Conservation (phyloP, 805 yeast genomes). For the Candida krabiensis region DNA sequence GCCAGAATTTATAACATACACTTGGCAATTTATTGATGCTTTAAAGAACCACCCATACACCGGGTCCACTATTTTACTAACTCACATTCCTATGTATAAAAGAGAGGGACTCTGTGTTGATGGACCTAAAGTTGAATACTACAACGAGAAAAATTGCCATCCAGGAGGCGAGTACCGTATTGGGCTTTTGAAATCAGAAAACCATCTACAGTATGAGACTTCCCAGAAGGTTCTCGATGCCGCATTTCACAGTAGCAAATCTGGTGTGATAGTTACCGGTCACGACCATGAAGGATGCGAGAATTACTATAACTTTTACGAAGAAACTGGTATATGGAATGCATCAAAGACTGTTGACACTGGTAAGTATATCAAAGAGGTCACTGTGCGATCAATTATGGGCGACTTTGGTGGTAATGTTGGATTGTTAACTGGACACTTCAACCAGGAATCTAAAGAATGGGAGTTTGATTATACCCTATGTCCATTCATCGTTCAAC, state of each 20-base stretch:
- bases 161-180: constrained; percentile 61
- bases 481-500: constrained; percentile 86
- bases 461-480: constrained; percentile 72
- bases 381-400: constrained; percentile 92
- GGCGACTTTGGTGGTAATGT: constrained; percentile 92
- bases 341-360: constrained; percentile 46
- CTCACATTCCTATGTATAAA: constrained; percentile 90
- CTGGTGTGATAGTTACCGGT: constrained; percentile 86
- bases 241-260: constrained; percentile 63
- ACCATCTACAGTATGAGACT: constrained; percentile 70
- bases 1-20: constrained; percentile 61
- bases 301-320: constrained; percentile 54
- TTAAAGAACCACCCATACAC: constrained; percentile 54
- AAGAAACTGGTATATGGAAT: constrained; percentile 50
- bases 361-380: constrained; percentile 57
- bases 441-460: constrained; percentile 36
- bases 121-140: constrained; percentile 72
- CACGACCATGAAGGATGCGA: constrained; percentile 97
- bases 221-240: constrained; percentile 67
- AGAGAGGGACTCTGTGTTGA: constrained; percentile 80
- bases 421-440: constrained; percentile 79
- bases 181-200: constrained; percentile 77
- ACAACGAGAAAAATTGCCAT: constrained; percentile 49
- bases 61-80: constrained; percentile 80
- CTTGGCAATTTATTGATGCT: constrained; percentile 72